Base-by-base conservation (phyloP, 2,329 filamentous ascomycete genomes). In the Meredithiella fracta region DNA sequence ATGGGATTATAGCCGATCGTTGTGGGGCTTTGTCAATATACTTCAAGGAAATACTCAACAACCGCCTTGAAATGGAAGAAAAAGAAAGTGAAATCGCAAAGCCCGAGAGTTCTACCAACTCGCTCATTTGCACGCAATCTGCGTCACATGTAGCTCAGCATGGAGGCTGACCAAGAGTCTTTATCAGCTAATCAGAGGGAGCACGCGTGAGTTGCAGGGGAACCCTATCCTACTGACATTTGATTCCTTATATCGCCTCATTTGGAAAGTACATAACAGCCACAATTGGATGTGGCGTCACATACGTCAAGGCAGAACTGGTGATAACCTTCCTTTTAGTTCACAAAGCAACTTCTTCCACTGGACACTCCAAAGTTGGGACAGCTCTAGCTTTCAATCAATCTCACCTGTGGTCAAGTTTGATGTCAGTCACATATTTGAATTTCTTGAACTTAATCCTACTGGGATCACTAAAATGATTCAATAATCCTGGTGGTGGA, bases 171-270 rank as follows among this genome's bases (percentile, higher is more conserved):
- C 44, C 23, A 49, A 26, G 44, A 49, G 22, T 14, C 37, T 47
- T 56, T 52, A 56, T 56, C 54, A n/a, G 47, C 54, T 47, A 56
- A 56, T 56, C 47, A 56, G 37, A 44, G 44, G 38, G 14, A 15
- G 42, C 42, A 47, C 42, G 53, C 42, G 53, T 49, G 3, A 11
- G n/a, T 42, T 55, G 53, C 53, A 54, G 53, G 53, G 53, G 47
- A 22, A 17, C 51, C 23, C 34, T 17, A 8, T 34, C 29, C 29
- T 34, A 34, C 5, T 34, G 29, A 8, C 20, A n/a, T 25, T 2
- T 29, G 11, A 11, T 49, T 14, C 22, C 23, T 26, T 9, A 26
- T 11, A 11, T 49, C 23, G 11, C 23, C 22, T 3, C 2, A 49
- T 25, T 25, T 2, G 23, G 44, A 23, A 49, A 49, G 9, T 26